A percentile compares a stretch with the other conserved stretches of the same genome.
Conservation (phyloP, 1,139 yeast species). For the Magnusiomyces paraingens region DNA sequence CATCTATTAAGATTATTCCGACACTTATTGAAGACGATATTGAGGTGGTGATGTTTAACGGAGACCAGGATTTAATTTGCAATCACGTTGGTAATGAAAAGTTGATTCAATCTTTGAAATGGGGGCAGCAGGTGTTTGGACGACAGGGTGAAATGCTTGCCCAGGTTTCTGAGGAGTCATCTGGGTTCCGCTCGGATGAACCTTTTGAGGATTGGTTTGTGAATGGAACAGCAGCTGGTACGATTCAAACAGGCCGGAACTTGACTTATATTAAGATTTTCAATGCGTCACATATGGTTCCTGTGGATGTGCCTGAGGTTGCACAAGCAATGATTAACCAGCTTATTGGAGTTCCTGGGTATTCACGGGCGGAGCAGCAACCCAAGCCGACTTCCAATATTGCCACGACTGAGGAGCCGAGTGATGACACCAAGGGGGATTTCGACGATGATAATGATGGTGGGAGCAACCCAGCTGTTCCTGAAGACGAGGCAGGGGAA, state of each 20-base stretch:
- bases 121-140: conserved; percentile 39
- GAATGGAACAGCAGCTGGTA: conserved; percentile 29
- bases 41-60: conserved; percentile 72
- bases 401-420: conserved; percentile 13
- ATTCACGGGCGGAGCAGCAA: conserved; percentile 6
- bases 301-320: conserved; percentile 68
- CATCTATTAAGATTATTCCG: conserved; percentile 64
- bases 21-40: conserved; percentile 47
- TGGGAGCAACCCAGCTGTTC: no score
- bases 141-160: no score
- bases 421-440: conserved; percentile 16
- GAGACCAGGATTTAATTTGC: conserved; percentile 85
- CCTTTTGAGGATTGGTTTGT: conserved; percentile 22
- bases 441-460: conserved; percentile 19
- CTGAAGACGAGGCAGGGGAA: no score
- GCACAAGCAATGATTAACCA: conserved; percentile 53
- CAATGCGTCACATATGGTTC: conserved; percentile 92
- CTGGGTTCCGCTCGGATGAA: neutral
- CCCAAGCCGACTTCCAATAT: conserved; percentile 6
- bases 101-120: conserved; percentile 52
- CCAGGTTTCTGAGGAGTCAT: no score
- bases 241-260: conserved; percentile 47
- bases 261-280: conserved; percentile 69
- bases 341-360: conserved; percentile 15
- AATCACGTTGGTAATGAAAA: conserved; percentile 71